Conservation (phyloP, 805 yeast species). For the Sugiyamaella marilandica region DNA sequence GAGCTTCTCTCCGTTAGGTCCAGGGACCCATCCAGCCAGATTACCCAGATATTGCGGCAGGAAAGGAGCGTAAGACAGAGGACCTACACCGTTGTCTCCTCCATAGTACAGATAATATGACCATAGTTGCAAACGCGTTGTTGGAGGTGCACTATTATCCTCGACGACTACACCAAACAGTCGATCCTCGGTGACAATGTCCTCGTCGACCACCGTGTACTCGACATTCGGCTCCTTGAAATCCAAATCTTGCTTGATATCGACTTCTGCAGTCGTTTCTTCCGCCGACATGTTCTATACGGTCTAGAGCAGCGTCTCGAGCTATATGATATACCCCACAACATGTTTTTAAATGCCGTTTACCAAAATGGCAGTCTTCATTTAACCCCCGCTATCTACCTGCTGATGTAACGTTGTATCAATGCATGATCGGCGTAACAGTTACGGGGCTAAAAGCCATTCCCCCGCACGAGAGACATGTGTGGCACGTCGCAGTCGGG, state of each 20-base stretch:
- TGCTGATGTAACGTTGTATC: too few relatives aligned
- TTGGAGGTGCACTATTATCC: slow-evolving; percentile 74
- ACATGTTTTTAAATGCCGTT: too few relatives aligned
- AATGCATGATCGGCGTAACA: too few relatives aligned
- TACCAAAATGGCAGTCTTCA: too few relatives aligned
- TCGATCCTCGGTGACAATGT: slow-evolving; percentile 62
- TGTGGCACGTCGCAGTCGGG: too few relatives aligned
- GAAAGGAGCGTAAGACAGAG: slow-evolving; percentile 14
- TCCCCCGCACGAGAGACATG: too few relatives aligned
- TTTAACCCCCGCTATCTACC: too few relatives aligned
- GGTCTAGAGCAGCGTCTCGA: too few relatives aligned
- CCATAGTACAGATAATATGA: slow-evolving; percentile 15
- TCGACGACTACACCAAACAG: slow-evolving; percentile 83
- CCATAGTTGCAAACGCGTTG: slow-evolving; percentile 15
- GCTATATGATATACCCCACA: too few relatives aligned
- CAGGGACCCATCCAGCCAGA: slow-evolving; percentile 13
- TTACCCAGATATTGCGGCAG: slow-evolving; percentile 14
- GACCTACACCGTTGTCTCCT: slow-evolving; percentile 20
- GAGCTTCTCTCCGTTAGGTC: slow-evolving; percentile 12
- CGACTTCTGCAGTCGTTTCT: background rate
- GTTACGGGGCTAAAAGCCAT: too few relatives aligned
- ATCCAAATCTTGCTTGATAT: background rate
- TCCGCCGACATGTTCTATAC: background rate
- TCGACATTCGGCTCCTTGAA: slow-evolving; percentile 4
- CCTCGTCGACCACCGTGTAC: slow-evolving; percentile 6